Percentiles rank a stretch among this genome's conserved stretches.
Evolutionary conservation across 768 basidiomycete genomes (phyloP).

Genomic region (Antrodiella citrinella): DNA sequence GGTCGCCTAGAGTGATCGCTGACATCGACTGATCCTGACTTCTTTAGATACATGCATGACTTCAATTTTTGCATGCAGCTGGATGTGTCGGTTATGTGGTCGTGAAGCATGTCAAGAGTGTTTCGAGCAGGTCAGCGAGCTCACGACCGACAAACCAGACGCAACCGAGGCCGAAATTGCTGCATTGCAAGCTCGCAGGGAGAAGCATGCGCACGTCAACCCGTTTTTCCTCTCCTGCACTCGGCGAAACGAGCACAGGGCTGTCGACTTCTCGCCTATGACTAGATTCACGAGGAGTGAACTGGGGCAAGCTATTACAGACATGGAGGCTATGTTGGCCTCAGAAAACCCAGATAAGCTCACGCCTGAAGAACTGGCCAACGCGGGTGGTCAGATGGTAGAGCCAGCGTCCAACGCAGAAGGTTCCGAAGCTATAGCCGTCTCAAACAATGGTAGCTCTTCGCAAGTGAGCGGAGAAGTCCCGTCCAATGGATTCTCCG

Average conservation of each 20-base stretch:
- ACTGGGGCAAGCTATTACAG: conserved; percentile 52
- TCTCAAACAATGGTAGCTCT: neutral
- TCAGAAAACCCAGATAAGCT: conserved; percentile 12
- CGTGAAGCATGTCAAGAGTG: conserved; percentile 87
- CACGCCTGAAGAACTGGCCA: neutral
- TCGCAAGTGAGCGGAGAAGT: neutral
- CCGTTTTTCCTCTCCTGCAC: conserved; percentile 73
- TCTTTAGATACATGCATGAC: conserved; percentile 84
- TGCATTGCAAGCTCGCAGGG: conserved; percentile 42
- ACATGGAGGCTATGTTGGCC: conserved; percentile 54
- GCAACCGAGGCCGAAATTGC: conserved; percentile 41
- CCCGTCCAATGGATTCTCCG: conserved; percentile 1
- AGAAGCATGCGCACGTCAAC: conserved; percentile 55
- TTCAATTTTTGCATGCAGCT: conserved; percentile 82
- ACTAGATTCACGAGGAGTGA: conserved; percentile 65
- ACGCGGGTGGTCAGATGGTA: neutral
- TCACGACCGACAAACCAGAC: conserved; percentile 46
- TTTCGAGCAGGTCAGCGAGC: conserved; percentile 56
- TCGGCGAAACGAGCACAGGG: conserved; percentile 60
- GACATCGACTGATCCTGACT: conserved; percentile 2
- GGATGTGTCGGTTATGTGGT: conserved; percentile 89
- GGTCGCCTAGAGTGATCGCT: neutral
- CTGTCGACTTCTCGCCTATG: conserved; percentile 68
- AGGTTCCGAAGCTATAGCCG: neutral
- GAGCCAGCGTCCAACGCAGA: neutral